Evolutionary conservation across 1,284 basidiomycete species (phyloP).

Genomic region (Papiliotrema terrestris): DNA sequence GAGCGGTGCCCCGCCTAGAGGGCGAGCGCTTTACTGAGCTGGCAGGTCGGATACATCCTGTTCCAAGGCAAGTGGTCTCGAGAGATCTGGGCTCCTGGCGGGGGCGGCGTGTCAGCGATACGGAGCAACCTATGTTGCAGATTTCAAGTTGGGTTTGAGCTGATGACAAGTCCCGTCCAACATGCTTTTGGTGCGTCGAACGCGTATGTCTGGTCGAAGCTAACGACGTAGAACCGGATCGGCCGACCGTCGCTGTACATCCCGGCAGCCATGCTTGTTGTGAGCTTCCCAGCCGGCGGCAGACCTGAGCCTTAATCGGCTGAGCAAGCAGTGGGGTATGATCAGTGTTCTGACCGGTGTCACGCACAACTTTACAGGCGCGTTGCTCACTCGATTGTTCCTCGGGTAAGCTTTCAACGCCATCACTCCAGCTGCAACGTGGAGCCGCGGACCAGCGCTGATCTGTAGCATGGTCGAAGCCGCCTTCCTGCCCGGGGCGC

Average conservation of each 20-base stretch:
- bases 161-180: slow-evolving; percentile 38
- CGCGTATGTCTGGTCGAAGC: neutral
- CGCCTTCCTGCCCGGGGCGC: slow-evolving; percentile 30
- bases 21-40: no score
- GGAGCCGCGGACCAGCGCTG: neutral
- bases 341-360: slow-evolving; percentile 64
- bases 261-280: slow-evolving; percentile 60
- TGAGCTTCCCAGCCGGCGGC: slow-evolving; percentile 6
- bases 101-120: no score
- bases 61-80: slow-evolving; percentile 56
- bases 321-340: slow-evolving; percentile 56
- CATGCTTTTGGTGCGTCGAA: slow-evolving; percentile 25
- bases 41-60: slow-evolving; percentile 63
- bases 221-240: slow-evolving; percentile 56
- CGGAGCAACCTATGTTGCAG: no score
- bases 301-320: slow-evolving; percentile 23
- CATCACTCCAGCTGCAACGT: no score
- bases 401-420: slow-evolving; percentile 54
- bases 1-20: no score
- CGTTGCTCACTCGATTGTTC: slow-evolving; percentile 69
- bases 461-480: slow-evolving; percentile 18
- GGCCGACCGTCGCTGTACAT: slow-evolving; percentile 71
- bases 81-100: no score
- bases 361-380: slow-evolving; percentile 62
- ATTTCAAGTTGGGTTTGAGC: no score